Conservation (phyloP, 176 grass and related monocot genomes). For the Ampelocalamus luodianensis region DNA sequence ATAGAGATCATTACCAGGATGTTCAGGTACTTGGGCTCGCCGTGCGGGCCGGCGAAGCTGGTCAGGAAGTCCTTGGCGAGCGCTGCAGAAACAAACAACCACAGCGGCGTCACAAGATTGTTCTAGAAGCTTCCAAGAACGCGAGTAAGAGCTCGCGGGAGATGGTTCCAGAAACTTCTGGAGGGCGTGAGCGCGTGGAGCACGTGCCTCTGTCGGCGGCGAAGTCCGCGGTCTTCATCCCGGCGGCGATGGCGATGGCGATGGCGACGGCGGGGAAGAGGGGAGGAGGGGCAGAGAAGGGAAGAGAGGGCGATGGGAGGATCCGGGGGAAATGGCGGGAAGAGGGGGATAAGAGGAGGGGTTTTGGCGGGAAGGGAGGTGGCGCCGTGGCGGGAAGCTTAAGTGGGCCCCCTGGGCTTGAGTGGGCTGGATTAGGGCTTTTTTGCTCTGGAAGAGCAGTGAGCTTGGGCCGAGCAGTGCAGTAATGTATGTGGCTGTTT, state of each 20-base stretch:
- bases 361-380: constrained; percentile 49
- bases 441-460: background rate
- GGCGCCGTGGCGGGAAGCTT: constrained; percentile 56
- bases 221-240: constrained; percentile 70
- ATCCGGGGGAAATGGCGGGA: constrained; percentile 13
- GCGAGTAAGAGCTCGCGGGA: background rate
- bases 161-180: background rate
- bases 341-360: constrained; percentile 28
- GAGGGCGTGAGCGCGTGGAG: background rate
- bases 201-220: constrained; percentile 71
- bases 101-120: background rate
- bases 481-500: too few species aligned
- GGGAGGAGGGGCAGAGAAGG: background rate
- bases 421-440: background rate
- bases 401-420: background rate
- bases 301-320: background rate
- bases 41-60: constrained; percentile 66
- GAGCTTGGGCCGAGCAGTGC: background rate
- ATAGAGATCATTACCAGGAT: constrained; percentile 61
- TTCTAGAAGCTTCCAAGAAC: constrained; percentile 15
- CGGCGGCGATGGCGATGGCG: constrained; percentile 25
- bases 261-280: background rate
- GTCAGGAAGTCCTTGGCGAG: constrained; percentile 90
- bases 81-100: constrained; percentile 47
- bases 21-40: constrained; percentile 87